These are phyloP conservation scores for Thielaviopsis musarum DNA, from an alignment of 2,329 filamentous ascomycete species.

Conservation along the genomic window DNA sequence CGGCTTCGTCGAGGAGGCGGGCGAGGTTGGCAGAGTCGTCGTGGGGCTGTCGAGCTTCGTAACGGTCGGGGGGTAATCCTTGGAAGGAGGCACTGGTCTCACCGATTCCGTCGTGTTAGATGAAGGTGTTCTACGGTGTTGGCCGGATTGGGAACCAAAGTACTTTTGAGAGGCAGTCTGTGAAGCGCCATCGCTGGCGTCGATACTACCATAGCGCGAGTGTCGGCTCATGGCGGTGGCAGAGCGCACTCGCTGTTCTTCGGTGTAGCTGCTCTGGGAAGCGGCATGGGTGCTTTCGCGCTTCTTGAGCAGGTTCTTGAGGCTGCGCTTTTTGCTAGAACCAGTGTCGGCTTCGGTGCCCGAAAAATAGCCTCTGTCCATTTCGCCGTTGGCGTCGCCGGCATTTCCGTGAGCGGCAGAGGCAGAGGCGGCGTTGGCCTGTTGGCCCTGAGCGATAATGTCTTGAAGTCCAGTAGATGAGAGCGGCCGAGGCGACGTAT, in stretches of 20 bases:
- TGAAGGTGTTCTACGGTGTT: slow-evolving; percentile 43
- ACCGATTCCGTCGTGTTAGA: slow-evolving; percentile 38
- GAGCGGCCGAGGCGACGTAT: slow-evolving; percentile 24
- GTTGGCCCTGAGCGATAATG: slow-evolving; percentile 12
- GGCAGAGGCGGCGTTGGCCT: not conserved
- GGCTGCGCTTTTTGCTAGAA: slow-evolving; percentile 44
- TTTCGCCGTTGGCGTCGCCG: slow-evolving; percentile 38
- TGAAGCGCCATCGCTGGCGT: slow-evolving; percentile 48
- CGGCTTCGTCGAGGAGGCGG: slow-evolving; percentile 28
- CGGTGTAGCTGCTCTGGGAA: slow-evolving; percentile 44
- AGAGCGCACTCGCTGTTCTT: slow-evolving; percentile 53
- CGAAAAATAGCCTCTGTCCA: slow-evolving; percentile 87
- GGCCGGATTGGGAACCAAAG: slow-evolving; percentile 33
- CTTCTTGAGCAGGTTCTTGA: slow-evolving; percentile 67
- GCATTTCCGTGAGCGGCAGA: slow-evolving; percentile 17
- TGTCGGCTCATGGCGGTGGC: slow-evolving; percentile 52
- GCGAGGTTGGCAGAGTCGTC: slow-evolving; percentile 26
- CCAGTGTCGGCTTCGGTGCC: slow-evolving; percentile 69
- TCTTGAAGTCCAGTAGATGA: slow-evolving; percentile 37
- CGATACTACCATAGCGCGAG: slow-evolving; percentile 62
- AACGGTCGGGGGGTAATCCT: slow-evolving; percentile 39
- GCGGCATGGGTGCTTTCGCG: slow-evolving; percentile 34
- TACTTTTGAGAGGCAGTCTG: slow-evolving; percentile 52
- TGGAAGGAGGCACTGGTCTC: slow-evolving; percentile 33
- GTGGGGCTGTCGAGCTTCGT: slow-evolving; percentile 39